These are phyloP conservation scores for Phylloporus scabripes DNA, from an alignment of 768 basidiomycete species.

Conservation along the genomic window DNA sequence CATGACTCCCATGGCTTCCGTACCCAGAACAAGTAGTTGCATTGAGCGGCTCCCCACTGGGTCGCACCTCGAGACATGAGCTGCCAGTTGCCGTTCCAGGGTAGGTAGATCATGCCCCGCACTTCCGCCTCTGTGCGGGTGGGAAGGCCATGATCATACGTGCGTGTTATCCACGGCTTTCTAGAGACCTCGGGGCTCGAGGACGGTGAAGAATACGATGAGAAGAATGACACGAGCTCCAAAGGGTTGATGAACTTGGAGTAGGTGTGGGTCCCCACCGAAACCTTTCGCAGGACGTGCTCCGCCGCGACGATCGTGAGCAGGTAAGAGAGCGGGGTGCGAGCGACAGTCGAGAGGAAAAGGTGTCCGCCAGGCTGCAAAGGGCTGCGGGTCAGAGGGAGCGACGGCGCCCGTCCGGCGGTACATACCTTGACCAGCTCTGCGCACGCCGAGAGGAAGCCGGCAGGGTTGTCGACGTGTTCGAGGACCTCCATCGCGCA, in stretches of 20 bases:
- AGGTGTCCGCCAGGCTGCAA: slow-evolving; percentile 90
- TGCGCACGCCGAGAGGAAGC: slow-evolving; percentile 78
- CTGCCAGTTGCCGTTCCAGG: slow-evolving; percentile 62
- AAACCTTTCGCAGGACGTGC: slow-evolving; percentile 70
- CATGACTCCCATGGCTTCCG: slow-evolving; percentile 47
- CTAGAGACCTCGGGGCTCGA: slow-evolving; percentile 2
- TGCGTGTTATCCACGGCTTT: slow-evolving; percentile 57
- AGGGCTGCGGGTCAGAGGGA: slow-evolving; percentile 3
- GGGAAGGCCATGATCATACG: slow-evolving; percentile 43
- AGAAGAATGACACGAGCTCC: slow-evolving; percentile 83
- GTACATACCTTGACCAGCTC: slow-evolving; percentile 76
- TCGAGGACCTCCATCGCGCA: slow-evolving; percentile 98
- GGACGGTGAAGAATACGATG: slow-evolving; percentile 39
- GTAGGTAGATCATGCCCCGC: slow-evolving; percentile 74
- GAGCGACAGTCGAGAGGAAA: slow-evolving; percentile 91
- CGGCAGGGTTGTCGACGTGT: slow-evolving; percentile 89
- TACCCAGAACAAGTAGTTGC: slow-evolving; percentile 89
- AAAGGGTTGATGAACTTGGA: slow-evolving; percentile 84
- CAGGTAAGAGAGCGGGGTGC: slow-evolving; percentile 69
- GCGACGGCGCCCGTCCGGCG: not conserved
- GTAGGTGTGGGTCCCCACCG: slow-evolving; percentile 86
- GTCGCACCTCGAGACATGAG: slow-evolving; percentile 56
- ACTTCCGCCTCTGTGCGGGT: slow-evolving; percentile 68
- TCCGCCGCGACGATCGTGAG: slow-evolving; percentile 79
- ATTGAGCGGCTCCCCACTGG: slow-evolving; percentile 44